Base-by-base conservation (phyloP, 2,329 filamentous ascomycete genomes). In the Talaromyces sp. region DNA sequence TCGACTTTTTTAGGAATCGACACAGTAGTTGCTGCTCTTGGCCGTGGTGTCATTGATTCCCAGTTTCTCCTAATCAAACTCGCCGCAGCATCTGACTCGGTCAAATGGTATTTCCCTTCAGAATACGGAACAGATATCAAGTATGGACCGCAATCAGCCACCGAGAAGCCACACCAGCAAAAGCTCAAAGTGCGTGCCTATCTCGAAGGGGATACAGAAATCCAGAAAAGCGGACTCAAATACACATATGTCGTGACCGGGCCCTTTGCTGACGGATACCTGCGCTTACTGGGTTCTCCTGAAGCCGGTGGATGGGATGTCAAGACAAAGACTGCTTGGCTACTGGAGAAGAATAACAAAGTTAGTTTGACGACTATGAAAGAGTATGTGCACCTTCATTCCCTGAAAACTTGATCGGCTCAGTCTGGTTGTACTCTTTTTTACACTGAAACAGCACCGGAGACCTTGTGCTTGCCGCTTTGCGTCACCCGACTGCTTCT, bases 171-270 rank as follows among this genome's bases (percentile, higher is more conserved):
- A 2, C 88, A 91, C 68, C 88, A 90, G 74, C 73, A 80, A 59
- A 91, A 91, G 71, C 79, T 90, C 57, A 83, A 85, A 67, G 85
- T 90, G n/a, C 80, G 88, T 61, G 83, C 81, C 59, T 82, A 81
- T 31, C 78, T 89, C 32, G 78, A 80, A 46, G 66, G 71, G 19
- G 56, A 62, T 8, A 19, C 46, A 3, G 80, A 82, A 38, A 74
- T 80, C n/a, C 67, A 82, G 14, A 78, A 79, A 65, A 57, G 57
- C 29, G 73, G 79, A 8, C 69, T 90, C 27, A 79, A 84, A 55
- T 80, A 87, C 59, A 89, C 88, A 0, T 90, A 87, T 68, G 75
- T 90, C 0, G 88, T 90, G 4, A 89, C 87, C 0, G 88, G 88
- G 0, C 88, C 88, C 0, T 90, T 88, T 65, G 81, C 83, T 31